A percentile compares a stretch with the other conserved stretches of the same genome.
phyloP scores from a whole-genome alignment of 23 red algal genomes.

The Gracilaria vermiculophylla region DNA sequence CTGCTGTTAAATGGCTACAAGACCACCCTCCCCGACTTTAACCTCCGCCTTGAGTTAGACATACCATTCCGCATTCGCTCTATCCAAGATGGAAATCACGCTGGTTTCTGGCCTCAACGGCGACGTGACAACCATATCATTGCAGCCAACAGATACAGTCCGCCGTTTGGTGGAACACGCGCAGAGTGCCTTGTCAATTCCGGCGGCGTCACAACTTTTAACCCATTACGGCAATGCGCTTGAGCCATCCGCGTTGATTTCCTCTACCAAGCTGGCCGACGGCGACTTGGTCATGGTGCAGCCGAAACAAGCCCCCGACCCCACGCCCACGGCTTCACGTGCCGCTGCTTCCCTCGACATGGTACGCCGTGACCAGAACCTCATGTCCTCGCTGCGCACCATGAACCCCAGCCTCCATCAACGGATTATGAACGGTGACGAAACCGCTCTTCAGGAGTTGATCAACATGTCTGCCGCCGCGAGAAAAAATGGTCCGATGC shows the following conservation, averaged over 20 bases:
- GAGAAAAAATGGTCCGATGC: not conserved
- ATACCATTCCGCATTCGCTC: too few species aligned
- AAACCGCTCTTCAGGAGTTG: not conserved
- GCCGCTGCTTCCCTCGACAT: not conserved
- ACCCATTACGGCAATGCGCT: conserved; percentile 5
- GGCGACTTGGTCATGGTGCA: conserved; percentile 26
- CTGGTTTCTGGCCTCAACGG: conserved; percentile 3
- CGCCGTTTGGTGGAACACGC: not conserved
- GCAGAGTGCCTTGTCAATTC: not conserved
- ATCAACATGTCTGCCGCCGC: not conserved
- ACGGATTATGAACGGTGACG: conserved; percentile 18
- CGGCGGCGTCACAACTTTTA: not conserved
- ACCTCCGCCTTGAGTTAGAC: too few species aligned
- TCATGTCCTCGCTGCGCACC: conserved; percentile 4
- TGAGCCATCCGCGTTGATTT: not conserved
- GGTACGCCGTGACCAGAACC: not conserved
- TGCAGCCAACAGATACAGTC: not conserved
- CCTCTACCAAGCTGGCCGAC: conserved; percentile 1
- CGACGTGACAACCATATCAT: conserved; percentile 4
- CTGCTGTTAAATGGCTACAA: too few species aligned
- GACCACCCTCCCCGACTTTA: too few species aligned
- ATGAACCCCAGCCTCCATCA: conserved; percentile 10
- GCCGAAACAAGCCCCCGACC: not conserved
- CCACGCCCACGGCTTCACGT: not conserved
- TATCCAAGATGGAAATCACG: not conserved